Conservation (phyloP, 768 basidiomycete genomes). For the Serendipita vermifera region DNA sequence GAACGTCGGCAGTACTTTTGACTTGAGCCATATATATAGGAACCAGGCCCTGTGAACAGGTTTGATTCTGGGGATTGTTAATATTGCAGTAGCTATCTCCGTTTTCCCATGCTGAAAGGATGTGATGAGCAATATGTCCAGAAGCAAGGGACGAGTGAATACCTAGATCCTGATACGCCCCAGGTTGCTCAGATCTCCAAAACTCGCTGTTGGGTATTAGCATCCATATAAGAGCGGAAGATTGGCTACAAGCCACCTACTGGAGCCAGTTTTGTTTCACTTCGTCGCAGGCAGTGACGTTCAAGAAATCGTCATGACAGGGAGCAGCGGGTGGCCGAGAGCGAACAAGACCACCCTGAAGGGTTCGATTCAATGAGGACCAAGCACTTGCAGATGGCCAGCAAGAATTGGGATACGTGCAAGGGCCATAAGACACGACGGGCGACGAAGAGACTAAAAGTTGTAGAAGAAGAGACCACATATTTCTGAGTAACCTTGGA, state of each 20-base stretch:
- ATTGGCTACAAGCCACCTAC: background rate
- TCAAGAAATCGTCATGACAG: background rate
- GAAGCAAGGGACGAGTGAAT: background rate
- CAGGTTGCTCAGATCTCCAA: conserved; percentile 2
- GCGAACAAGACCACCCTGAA: background rate
- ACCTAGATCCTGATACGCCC: background rate
- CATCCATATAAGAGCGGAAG: background rate
- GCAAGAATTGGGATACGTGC: conserved; percentile 3
- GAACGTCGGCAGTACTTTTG: background rate
- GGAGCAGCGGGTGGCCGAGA: background rate
- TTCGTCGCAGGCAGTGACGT: background rate
- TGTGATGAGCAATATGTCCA: background rate
- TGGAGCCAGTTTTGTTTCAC: background rate
- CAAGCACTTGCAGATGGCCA: background rate
- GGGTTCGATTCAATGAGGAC: background rate
- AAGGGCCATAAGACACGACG: background rate
- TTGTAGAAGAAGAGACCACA: background rate
- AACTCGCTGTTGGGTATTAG: background rate
- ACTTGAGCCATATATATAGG: conserved; percentile 3
- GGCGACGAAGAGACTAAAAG: background rate
- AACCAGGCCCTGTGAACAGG: conserved; percentile 3
- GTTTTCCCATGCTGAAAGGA: conserved; percentile 3
- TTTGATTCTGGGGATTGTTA: background rate
- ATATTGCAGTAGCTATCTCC: conserved; percentile 7
- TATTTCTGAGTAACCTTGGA: too few relatives aligned